phyloP scores from a whole-genome alignment of 768 basidiomycete species.

The Suillus alpinus region DNA sequence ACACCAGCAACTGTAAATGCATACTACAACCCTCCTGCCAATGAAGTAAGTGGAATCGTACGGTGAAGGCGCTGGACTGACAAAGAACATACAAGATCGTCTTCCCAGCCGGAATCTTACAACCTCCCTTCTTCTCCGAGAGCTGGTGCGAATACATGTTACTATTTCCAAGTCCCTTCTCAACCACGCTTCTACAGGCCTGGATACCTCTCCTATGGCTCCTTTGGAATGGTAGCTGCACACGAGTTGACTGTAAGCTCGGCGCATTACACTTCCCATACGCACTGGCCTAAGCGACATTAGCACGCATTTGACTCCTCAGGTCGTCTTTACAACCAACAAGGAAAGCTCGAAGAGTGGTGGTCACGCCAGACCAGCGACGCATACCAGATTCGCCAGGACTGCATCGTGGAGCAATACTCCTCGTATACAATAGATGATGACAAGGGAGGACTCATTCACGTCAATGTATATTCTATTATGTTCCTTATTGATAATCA shows the following conservation, averaged over 20 bases:
- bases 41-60: slow-evolving; percentile 55
- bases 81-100: slow-evolving; percentile 56
- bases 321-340: slow-evolving; percentile 86
- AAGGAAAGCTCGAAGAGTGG: slow-evolving; percentile 87
- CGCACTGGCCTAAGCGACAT: neutral
- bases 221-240: slow-evolving; percentile 88
- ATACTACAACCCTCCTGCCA: slow-evolving; percentile 83
- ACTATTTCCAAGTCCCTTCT: neutral
- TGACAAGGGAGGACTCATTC: slow-evolving; percentile 76
- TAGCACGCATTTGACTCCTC: slow-evolving; percentile 91
- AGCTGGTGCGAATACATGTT: slow-evolving; percentile 52
- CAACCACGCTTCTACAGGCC: slow-evolving; percentile 52
- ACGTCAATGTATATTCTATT: slow-evolving; percentile 69
- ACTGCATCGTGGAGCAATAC: slow-evolving; percentile 91
- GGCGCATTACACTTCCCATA: neutral
- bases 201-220: slow-evolving; percentile 83
- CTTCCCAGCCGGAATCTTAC: slow-evolving; percentile 95
- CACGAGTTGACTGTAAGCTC: slow-evolving; percentile 82
- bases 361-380: slow-evolving; percentile 88
- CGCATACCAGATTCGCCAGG: slow-evolving; percentile 77
- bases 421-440: slow-evolving; percentile 87
- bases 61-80: neutral
- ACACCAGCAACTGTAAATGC: slow-evolving; percentile 83
- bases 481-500: neutral
- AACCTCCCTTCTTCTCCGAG: slow-evolving; percentile 85